Percentiles rank a stretch among this genome's conserved stretches.
phyloP scores from a whole-genome alignment of 345 rosid species.

The Eucalyptus dawsonii region DNA sequence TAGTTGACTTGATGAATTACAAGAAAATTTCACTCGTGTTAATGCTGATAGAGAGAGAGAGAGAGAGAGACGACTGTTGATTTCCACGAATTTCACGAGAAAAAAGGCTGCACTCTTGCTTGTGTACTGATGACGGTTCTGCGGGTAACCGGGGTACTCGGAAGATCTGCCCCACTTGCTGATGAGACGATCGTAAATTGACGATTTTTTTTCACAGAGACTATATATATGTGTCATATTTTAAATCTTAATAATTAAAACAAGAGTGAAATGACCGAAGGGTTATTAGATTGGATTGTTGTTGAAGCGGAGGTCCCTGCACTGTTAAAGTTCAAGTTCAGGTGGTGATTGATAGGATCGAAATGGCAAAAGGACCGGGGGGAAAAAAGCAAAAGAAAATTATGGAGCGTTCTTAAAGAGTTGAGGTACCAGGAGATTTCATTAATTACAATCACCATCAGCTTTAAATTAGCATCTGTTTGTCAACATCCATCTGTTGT shows the following conservation, averaged over 20 bases:
- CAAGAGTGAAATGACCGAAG: background rate
- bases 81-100: background rate
- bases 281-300: background rate
- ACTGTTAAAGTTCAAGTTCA: background rate
- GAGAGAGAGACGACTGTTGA: background rate
- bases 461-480: background rate
- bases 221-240: background rate
- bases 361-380: rapidly evolving
- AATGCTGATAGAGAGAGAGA: background rate
- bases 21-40: background rate
- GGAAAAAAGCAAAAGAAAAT: background rate
- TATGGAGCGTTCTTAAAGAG: background rate
- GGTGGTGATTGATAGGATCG: background rate
- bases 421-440: background rate
- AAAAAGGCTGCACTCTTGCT: background rate
- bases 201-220: background rate
- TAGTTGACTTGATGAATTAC: background rate
- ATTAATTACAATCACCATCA: background rate
- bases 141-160: background rate
- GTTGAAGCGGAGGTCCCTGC: background rate
- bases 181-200: background rate
- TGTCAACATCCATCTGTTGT: background rate
- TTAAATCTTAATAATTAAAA: background rate
- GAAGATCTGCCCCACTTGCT: background rate
- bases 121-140: background rate